phyloP scores from a whole-genome alignment of 805 yeast genomes.

The Myxozyma nipponensis region DNA sequence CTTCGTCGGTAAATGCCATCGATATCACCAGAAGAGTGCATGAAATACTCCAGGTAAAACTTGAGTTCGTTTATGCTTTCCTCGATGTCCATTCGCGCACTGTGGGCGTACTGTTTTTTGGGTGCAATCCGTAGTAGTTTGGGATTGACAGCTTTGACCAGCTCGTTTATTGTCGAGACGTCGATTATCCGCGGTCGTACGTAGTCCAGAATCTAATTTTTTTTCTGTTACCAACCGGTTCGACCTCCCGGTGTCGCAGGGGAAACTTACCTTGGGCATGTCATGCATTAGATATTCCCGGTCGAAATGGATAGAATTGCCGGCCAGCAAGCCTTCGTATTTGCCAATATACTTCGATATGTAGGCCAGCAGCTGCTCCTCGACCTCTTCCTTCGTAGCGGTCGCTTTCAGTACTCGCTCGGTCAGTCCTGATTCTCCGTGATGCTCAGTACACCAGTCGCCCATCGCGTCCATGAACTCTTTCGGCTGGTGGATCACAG shows the following conservation, averaged over 20 bases:
- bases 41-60: conserved; percentile 51
- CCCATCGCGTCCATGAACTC: conserved; percentile 64
- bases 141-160: conserved; percentile 72
- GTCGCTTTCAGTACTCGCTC: conserved; percentile 54
- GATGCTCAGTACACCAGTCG: conserved; percentile 83
- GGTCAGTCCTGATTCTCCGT: conserved; percentile 69
- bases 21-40: too few relatives aligned
- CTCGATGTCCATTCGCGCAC: conserved; percentile 80
- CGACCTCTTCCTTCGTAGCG: conserved; percentile 57
- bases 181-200: conserved; percentile 77
- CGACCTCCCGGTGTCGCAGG: too few relatives aligned
- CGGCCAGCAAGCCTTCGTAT: conserved; percentile 70
- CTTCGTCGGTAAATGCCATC: too few relatives aligned
- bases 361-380: conserved; percentile 59
- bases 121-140: conserved; percentile 54
- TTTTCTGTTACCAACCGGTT: too few relatives aligned
- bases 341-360: conserved; percentile 49
- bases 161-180: conserved; percentile 76
- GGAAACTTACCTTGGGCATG: conserved; percentile 66
- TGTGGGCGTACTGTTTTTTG: conserved; percentile 64
- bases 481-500: conserved; percentile 68
- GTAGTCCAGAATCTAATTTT: conserved; percentile 42
- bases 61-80: conserved; percentile 81
- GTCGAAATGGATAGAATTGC: conserved; percentile 90
- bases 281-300: conserved; percentile 75